Evolutionary conservation across 352 stramenopile genomes (phyloP), one percentile per base, ranked within the genome.

Genomic region (Halophytophthora batemanensis): DNA sequence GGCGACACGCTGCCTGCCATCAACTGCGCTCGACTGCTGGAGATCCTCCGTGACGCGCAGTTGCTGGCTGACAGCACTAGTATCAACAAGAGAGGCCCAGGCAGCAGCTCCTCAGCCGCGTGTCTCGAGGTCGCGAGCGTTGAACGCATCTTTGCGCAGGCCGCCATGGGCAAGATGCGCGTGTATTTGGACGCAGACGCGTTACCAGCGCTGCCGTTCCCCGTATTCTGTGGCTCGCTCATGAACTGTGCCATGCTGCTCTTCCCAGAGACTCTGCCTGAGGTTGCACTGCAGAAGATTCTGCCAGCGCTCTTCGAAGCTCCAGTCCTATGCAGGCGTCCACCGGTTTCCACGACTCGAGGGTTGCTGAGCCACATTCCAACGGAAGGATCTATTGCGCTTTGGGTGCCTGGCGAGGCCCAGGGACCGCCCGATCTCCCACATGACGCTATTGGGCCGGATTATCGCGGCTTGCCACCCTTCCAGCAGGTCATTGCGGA

Each of bases 131-230:
- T 45, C 22, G 17, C 54, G 5, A 53, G 50, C 13, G 58, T 79
- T 5, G 75, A 84, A 50, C 43, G 41, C 18, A 64, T 85, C 17
- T 87, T 87, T 45, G 77, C 74, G 1, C 59, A 83, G 36, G 73
- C 77, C 0, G 63, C 70, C 11, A 56, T 87, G 43, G 77, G 77
- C 33, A 83, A 85, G 46, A 61, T 87, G 35, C 71, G 77, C 23
- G 59, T 74, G 36, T 83, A 82, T 33, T 42, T 87, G 3, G 77
- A 87, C 45, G 63, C 61, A 0, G 73, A 85, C 8, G 63, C 50
- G 1, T 50, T 72, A 23, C 77, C 77, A 12, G 71, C 67, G 5
- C 58, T 87, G 23, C 74, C 74, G 0, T 87, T 87, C 47, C 58
- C 64, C 12, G 61, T 76, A 14, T 87, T 87, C 47, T 76, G 69